These are phyloP conservation scores for Syzygium syzygioides DNA, from an alignment of 441 rosid genomes.

Conservation along the genomic window DNA sequence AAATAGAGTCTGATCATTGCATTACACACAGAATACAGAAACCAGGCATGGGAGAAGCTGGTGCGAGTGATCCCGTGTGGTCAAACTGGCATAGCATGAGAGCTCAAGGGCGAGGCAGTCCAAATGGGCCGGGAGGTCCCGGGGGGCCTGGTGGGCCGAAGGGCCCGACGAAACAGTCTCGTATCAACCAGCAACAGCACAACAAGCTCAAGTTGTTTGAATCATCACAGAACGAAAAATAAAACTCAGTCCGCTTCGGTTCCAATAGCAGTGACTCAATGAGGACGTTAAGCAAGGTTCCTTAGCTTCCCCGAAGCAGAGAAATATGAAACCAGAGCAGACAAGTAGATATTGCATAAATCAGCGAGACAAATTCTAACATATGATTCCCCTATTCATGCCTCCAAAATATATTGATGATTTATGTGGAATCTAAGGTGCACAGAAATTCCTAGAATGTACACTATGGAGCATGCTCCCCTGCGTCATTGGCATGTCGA, in stretches of 20 bases:
- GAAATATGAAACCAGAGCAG: not conserved
- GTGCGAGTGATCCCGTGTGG: not conserved
- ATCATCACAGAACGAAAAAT: not conserved
- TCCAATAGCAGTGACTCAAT: not conserved
- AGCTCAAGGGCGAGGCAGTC: conserved; percentile 8
- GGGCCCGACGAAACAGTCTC: conserved; percentile 46
- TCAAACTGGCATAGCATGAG: not conserved
- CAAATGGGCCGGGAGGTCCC: conserved; percentile 16
- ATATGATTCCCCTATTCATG: not conserved
- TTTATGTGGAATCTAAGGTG: not conserved
- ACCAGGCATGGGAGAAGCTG: not conserved
- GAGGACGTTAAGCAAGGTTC: not conserved
- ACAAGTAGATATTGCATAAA: not conserved
- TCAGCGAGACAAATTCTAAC: rapidly evolving
- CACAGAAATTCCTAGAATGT: not conserved
- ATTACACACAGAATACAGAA: not conserved
- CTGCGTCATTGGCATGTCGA: not conserved
- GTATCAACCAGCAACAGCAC: conserved; percentile 61
- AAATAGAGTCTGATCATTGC: not conserved
- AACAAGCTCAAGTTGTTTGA: conserved; percentile 32
- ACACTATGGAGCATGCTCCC: not conserved
- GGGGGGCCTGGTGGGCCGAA: conserved; percentile 30
- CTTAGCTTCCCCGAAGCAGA: not conserved
- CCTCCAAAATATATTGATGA: not conserved
- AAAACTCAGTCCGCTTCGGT: not conserved